Conservation (phyloP, 768 basidiomycete species). For the Termitomyces sp. region DNA sequence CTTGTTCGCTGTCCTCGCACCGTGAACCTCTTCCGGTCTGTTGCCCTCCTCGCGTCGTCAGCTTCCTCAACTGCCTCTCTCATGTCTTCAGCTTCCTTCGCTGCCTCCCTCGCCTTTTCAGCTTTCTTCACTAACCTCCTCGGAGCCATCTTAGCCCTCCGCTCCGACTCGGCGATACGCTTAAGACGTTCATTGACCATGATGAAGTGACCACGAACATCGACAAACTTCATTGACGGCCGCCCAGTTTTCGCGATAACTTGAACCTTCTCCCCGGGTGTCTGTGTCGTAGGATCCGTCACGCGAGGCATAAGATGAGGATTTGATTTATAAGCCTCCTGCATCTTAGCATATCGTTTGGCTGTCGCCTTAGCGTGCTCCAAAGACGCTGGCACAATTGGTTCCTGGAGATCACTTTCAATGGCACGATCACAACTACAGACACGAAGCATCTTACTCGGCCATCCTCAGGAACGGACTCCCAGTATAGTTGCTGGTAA, state of each 20-base stretch:
- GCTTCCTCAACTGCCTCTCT: neutral
- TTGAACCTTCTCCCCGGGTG: conserved; percentile 31
- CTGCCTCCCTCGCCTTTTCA: neutral
- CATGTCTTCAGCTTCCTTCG: conserved; percentile 2
- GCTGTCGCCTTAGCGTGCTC: conserved; percentile 42
- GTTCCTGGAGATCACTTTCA: conserved; percentile 41
- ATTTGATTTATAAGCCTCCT: conserved; percentile 34
- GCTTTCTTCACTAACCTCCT: conserved; percentile 21
- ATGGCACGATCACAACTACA: neutral
- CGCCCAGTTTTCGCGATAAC: conserved; percentile 40
- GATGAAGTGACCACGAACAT: conserved; percentile 71
- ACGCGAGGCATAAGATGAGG: conserved; percentile 35
- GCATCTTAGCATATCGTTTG: conserved; percentile 27
- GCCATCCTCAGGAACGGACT: conserved; percentile 66
- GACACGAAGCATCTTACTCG: conserved; percentile 39
- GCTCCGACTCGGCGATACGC: conserved; percentile 46
- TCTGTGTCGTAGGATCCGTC: conserved; percentile 34
- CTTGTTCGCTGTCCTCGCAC: neutral
- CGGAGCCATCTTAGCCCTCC: conserved; percentile 33
- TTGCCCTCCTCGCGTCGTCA: neutral
- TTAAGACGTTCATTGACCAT: conserved; percentile 49
- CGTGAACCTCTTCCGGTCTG: neutral
- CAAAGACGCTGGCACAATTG: conserved; percentile 54
- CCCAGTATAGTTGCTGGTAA: conserved; percentile 77
- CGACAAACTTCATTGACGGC: conserved; percentile 62